Evolutionary conservation across 129 eudicot genomes (phyloP).

Genomic region (Centella asiatica): DNA sequence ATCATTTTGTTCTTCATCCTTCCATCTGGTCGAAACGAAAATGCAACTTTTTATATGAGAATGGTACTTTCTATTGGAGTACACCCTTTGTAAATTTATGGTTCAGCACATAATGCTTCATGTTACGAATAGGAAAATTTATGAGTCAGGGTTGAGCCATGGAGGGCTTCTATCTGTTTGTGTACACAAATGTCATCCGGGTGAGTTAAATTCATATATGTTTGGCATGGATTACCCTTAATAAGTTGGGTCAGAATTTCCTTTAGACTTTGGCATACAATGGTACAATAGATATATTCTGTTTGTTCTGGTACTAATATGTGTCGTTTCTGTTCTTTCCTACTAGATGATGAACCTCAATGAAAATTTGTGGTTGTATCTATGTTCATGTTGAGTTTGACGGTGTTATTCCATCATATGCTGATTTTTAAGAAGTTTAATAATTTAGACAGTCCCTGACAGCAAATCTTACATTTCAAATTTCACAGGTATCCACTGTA

Average conservation of each 20-base stretch:
- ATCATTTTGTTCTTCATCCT: background rate
- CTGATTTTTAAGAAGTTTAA: background rate
- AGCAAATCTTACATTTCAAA: background rate
- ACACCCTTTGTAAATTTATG: background rate
- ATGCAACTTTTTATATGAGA: background rate
- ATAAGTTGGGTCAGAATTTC: too few relatives aligned
- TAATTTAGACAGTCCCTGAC: background rate
- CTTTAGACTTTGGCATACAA: too few relatives aligned
- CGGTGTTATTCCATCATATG: background rate
- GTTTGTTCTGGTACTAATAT: too few relatives aligned
- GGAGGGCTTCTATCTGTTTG: too few relatives aligned
- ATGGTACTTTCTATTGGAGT: background rate
- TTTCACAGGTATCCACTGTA: constrained; percentile 72
- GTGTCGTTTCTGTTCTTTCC: background rate
- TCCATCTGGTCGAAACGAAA: background rate
- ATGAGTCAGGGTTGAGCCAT: too few relatives aligned
- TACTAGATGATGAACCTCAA: background rate
- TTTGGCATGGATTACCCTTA: too few relatives aligned
- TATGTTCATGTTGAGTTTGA: background rate
- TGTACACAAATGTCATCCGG: too few relatives aligned
- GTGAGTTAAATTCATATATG: too few relatives aligned
- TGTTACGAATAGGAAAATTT: background rate
- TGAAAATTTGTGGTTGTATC: background rate
- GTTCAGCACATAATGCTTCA: background rate
- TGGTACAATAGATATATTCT: too few relatives aligned